Conservation (phyloP, 805 yeast species). For the Kluyveromyces siamensis region DNA sequence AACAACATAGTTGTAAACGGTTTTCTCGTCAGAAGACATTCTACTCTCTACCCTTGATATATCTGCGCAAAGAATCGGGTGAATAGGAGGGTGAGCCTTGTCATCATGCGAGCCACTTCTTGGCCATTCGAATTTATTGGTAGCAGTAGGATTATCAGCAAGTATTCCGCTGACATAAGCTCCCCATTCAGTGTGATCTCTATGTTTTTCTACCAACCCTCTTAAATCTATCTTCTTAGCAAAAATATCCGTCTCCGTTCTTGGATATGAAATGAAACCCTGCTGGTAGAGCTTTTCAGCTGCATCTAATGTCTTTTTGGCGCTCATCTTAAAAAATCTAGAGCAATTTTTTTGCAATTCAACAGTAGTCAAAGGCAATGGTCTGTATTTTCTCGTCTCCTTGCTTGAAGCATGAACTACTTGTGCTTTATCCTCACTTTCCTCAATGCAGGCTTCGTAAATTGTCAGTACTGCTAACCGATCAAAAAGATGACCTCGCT, state of each 20-base stretch:
- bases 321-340: conserved; percentile 59
- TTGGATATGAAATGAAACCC: conserved; percentile 89
- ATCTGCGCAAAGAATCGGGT: conserved; percentile 47
- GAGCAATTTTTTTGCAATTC: conserved; percentile 86
- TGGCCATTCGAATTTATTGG: conserved; percentile 52
- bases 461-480: conserved; percentile 51
- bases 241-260: conserved; percentile 92
- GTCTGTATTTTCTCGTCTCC: conserved; percentile 71
- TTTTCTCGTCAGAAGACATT: conserved; percentile 36
- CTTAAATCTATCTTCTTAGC: conserved; percentile 69
- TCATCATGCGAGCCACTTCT: conserved; percentile 80
- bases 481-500: conserved; percentile 64
- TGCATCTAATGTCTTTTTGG: conserved; percentile 62
- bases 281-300: conserved; percentile 83
- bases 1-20: conserved; percentile 78
- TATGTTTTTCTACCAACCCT: conserved; percentile 52
- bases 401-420: conserved; percentile 43
- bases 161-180: conserved; percentile 43
- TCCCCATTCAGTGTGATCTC: conserved; percentile 57
- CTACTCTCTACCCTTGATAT: conserved; percentile 12
- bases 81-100: conserved; percentile 97
- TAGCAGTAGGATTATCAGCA: not conserved
- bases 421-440: conserved; percentile 36
- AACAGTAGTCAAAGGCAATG: conserved; percentile 90
- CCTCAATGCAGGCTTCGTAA: conserved; percentile 56